Evolutionary conservation across 352 stramenopile species (phyloP), one percentile per base, ranked within the genome.

Genomic region (Globisporangium parvum): DNA sequence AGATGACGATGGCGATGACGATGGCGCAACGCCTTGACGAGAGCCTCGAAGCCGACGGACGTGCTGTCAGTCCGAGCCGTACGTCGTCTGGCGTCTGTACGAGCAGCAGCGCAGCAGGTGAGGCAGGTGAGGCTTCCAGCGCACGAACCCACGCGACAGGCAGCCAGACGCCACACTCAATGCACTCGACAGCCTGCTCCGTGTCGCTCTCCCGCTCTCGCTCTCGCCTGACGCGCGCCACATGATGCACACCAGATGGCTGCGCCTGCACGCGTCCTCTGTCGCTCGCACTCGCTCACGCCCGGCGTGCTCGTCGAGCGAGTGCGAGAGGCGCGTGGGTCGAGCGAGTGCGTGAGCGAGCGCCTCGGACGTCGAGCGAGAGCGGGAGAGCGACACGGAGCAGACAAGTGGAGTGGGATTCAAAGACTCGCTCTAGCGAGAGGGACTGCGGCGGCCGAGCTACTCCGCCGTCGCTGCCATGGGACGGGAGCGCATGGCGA

Each of bases 41-140:
- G 14, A 28, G 3, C 18, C 17, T n/a, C n/a, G 35, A 18, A 9
- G 33, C 8, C 6, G 47, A 39, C 12, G 47, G 8, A 51, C 23
- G 6, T 18, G 24, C 33, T 17, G n/a, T 57, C 51, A 63, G 17
- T 24, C 20, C 12, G 57, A 63, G 11, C 57, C 57, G 45, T 63
- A 63, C 18, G 40, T 58, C 23, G 42, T 42, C 42, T 44, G 11
- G 17, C 23, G 41, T 47, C 50, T 57, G 57, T 61, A n/a, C 17
- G 4, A 23, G 18, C 41, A 47, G 8, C 31, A 57, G 17, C 55
- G 47, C 47, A 40, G 23, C 14, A 53, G 46, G 46, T 39, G 51
- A 31, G 47, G 18, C n/a, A 39, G 56, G 44, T 64, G 53, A 59
- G 35, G 55, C 58, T 37, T 60, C 42, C 26, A 55, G 53, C 28